Evolutionary conservation across 2,329 filamentous ascomycete species (phyloP), one percentile per base, ranked within the genome.

Genomic region (Epichloe typhina): DNA sequence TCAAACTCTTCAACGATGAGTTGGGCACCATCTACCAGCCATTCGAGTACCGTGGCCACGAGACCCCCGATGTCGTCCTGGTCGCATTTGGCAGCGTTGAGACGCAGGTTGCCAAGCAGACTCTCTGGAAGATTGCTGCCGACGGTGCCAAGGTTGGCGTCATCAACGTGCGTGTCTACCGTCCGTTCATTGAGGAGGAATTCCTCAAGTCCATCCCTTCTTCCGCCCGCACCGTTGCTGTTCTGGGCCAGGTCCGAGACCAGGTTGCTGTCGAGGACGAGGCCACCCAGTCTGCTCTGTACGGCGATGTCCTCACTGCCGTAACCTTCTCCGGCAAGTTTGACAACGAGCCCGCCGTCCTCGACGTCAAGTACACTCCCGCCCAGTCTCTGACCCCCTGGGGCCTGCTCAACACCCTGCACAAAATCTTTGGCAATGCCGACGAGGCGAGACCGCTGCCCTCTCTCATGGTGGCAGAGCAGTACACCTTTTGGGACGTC

Each of bases 81-180:
- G 89, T 97, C 33, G 86, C 88, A 43, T 96, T 98, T 60, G 93
- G 93, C 58, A 95, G 88, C 53, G 81, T 90, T 5, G 93, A 98
- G 72, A 82, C 87, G 13, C 89, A 93, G 59, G 72, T 97, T 54
- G 82, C 88, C 52, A 83, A 84, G 57, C 88, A 96, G 69, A 80
- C 95, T 49, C 82, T 88, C 11, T 73, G 75, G 42, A 81, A 83
- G 40, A 74, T 97, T 45, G 79, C 86, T 33, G 76, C 79, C 55
- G 77, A 84, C 56, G 89, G 84, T 56, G 77, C 79, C 63, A 88
- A 83, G 70, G 79, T 96, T 54, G 93, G 93, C 60, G 85, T 91
- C 39, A 76, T 98, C 67, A 91, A 88, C 60, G 91, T 97, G 45
- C 86, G 93, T 56, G 77, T 98, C 50, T 98, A 97, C 74, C 82